Evolutionary conservation across 148 eudicot genomes (phyloP), one percentile per base, ranked within the genome.

Genomic region (Camellia granthamiana): DNA sequence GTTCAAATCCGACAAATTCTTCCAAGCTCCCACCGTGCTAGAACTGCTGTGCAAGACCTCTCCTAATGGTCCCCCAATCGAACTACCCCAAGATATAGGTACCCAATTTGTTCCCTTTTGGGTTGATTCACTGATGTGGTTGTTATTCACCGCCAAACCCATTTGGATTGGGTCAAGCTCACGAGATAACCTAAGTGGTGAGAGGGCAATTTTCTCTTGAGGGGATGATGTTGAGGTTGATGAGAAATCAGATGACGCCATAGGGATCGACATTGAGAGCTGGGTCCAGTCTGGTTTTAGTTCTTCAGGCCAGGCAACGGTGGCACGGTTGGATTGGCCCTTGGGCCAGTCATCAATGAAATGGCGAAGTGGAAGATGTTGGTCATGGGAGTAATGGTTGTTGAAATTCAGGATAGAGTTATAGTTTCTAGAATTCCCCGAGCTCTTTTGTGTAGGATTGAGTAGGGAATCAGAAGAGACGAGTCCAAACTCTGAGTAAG

Each of bases 51-150:
- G 92, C 70, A 92, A 81, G 42, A 88, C 98, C 83, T 94, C 98
- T 9, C 92, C 98, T 47, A 94, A 79, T 23, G 97, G 95, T 38
- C 98, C 98, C 14, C 98, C 98, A 89, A 94, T 88, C 66, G 92
- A 84, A 75, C 81, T 88, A 46, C 86, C 94, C 95, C 95, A 90
- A 21, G 89, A 61, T 23, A 83, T 78, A 4, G 92, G 94, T 58
- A 87, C 72, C 96, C 92, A 86, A 21, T 83, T 71, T 73, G 83
- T 64, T 54, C 84, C 83, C 83, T 91, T 87, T 13, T 80, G 79
- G 38, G 75, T 77, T 1, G 77, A 51, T 55, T 84, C 90, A 67
- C 63, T 70, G 18, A 79, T 75, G 59, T 82, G 77, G 54, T 82
- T 77, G 23, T 81, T 74, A 52, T 82, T 83, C 80, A 84, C 79